These are phyloP conservation scores for Phytophthora ramorum DNA, from an alignment of 352 stramenopile species.

Conservation along the genomic window DNA sequence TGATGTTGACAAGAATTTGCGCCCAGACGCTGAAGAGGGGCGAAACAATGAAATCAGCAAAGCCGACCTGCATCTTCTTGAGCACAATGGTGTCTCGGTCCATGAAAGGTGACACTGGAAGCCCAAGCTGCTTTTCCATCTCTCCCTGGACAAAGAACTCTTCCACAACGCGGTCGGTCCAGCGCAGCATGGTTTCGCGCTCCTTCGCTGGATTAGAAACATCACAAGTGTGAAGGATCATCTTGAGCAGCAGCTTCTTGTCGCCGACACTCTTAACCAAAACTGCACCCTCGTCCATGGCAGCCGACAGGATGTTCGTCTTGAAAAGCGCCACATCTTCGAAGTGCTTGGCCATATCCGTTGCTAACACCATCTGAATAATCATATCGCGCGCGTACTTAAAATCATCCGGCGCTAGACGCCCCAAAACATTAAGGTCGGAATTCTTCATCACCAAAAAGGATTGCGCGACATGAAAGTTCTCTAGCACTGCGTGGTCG, in stretches of 20 bases:
- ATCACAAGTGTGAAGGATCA: slow-evolving; percentile 93
- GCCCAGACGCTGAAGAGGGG: slow-evolving; percentile 89
- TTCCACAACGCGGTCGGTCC: slow-evolving; percentile 93
- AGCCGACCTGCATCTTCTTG: slow-evolving; percentile 94
- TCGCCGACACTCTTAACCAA: slow-evolving; percentile 86
- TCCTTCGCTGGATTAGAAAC: slow-evolving; percentile 95
- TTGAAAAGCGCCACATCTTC: slow-evolving; percentile 91
- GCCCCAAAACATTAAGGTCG: slow-evolving; percentile 84
- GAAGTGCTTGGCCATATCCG: slow-evolving; percentile 92
- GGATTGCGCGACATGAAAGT: slow-evolving; percentile 89
- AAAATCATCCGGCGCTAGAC: slow-evolving; percentile 78
- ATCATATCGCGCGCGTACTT: slow-evolving; percentile 91
- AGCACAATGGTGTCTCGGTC: slow-evolving; percentile 92
- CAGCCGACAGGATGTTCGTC: slow-evolving; percentile 77
- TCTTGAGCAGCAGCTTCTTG: slow-evolving; percentile 90
- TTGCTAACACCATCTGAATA: slow-evolving; percentile 91
- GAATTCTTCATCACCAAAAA: slow-evolving; percentile 92
- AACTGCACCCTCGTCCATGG: slow-evolving; percentile 70
- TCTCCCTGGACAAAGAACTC: slow-evolving; percentile 98
- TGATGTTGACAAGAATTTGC: slow-evolving; percentile 80
- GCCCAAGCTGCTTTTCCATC: slow-evolving; percentile 91
- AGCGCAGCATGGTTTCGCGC: slow-evolving; percentile 89
- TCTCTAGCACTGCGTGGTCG: slow-evolving; percentile 89
- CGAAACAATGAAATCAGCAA: slow-evolving; percentile 95
- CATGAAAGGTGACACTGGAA: slow-evolving; percentile 94